These are phyloP conservation scores for Rhizoclosmatium sp. DNA, from an alignment of 192 early-diverging fungal species.

Conservation along the genomic window DNA sequence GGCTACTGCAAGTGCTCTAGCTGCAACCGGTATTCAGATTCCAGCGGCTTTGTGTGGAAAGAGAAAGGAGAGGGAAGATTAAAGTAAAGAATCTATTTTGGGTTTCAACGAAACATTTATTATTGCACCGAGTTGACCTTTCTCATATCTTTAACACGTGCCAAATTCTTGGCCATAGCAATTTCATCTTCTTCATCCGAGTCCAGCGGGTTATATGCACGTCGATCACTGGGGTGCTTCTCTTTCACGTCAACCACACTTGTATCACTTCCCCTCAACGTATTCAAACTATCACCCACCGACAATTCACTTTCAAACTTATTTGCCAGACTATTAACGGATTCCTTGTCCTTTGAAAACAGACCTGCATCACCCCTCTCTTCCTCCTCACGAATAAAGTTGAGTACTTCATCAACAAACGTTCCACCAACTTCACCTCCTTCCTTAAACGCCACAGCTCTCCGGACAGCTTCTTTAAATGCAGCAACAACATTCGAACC, in stretches of 20 bases:
- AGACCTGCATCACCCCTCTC: slow-evolving; percentile 27
- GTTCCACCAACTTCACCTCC: slow-evolving; percentile 42
- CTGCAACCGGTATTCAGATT: slow-evolving; percentile 20
- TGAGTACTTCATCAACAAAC: slow-evolving; percentile 61
- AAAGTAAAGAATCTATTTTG: background rate
- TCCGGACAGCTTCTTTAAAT: slow-evolving; percentile 58
- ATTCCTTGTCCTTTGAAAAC: slow-evolving; percentile 21
- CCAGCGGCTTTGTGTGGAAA: slow-evolving; percentile 10
- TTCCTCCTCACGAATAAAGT: slow-evolving; percentile 55
- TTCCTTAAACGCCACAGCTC: slow-evolving; percentile 56
- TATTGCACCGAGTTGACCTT: slow-evolving; percentile 10
- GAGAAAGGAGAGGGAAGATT: background rate
- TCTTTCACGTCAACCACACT: background rate
- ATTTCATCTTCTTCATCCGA: slow-evolving; percentile 29
- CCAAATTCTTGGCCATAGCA: slow-evolving; percentile 3
- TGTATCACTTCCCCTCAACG: background rate
- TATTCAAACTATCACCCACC: slow-evolving; percentile 1
- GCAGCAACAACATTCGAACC: slow-evolving; percentile 67
- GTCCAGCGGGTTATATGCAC: background rate
- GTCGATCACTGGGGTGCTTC: background rate
- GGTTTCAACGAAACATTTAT: background rate
- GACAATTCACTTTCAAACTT: background rate
- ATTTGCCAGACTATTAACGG: background rate
- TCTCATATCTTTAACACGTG: slow-evolving; percentile 19
- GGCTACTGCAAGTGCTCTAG: background rate